Evolutionary conservation across 441 rosid genomes (phyloP), one percentile per base, ranked within the genome.

Genomic region (Erodium moschatum): DNA sequence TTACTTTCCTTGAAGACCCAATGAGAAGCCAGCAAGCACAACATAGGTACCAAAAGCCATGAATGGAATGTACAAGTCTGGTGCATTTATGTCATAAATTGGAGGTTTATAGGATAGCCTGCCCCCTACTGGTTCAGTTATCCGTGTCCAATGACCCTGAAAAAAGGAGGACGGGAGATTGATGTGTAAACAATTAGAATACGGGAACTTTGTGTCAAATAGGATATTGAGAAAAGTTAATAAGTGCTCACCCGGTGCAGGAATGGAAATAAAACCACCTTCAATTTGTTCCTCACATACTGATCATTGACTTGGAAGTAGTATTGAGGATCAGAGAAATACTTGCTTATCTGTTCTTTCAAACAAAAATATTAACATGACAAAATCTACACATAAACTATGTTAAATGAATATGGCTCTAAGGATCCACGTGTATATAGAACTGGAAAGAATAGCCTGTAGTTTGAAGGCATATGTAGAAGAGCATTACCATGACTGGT

Each of bases 301-400:
- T 85, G 96, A 69, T 87, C 96, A 79, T 89, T 92, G 77, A 92
- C 98, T 92, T 92, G 98, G 78, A 92, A 92, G 72, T 92, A 92
- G 80, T 90, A 92, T 68, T 90, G 98, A 12, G 94, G 98, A 79
- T 92, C 94, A 21, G 97, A 92, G 77, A 92, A 85, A 72, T 84
- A 92, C 66, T 92, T 82, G 74, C 89, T 87, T 75, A 92, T 90
- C 98, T 90, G 89, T 74, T 74, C 64, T 65, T 78, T 77, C 12
- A 69, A 70, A 69, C 46, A 6, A 29, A 29, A 60, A 58, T n/a
- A 13, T 42, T 48, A 27, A 68, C 56, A 1, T 0, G 9, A 56
- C 0, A 11, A 56, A 72, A 71, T 67, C 29, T 50, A 56, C n/a
- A 12, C 13, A 54, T 6, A 62, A 38, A 72, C 7, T 54, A 35